These are phyloP conservation scores for Bromus sterilis DNA, from an alignment of 176 grass and related monocot genomes.

Conservation along the genomic window DNA sequence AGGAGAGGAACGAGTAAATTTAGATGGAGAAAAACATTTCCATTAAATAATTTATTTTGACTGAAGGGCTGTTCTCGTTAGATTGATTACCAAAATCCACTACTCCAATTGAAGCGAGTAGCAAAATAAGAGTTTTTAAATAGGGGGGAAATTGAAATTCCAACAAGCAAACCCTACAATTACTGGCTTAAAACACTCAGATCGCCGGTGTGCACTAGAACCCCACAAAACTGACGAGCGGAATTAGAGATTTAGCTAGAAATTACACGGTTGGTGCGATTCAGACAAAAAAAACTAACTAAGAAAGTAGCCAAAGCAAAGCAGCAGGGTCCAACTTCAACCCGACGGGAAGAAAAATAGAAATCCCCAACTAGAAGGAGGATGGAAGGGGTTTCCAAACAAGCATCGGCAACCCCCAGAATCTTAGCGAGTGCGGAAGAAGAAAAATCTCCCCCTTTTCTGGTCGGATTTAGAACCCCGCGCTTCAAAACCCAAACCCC, in stretches of 20 bases:
- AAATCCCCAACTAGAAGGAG: not conserved
- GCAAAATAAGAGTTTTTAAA: not conserved
- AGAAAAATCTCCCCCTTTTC: not conserved
- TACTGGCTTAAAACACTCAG: not conserved
- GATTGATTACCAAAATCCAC: too few relatives aligned
- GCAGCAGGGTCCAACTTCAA: not conserved
- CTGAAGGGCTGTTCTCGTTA: not conserved
- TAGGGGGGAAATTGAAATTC: not conserved
- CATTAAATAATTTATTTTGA: not conserved
- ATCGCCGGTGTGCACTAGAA: slow-evolving; percentile 8
- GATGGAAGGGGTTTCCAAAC: not conserved
- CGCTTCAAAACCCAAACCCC: slow-evolving; percentile 24
- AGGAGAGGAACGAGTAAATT: not conserved
- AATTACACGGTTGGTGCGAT: not conserved
- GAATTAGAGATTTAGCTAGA: not conserved
- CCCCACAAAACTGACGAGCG: not conserved
- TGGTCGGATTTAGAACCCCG: not conserved
- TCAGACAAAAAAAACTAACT: not conserved
- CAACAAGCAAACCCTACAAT: not conserved
- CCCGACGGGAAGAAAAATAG: not conserved
- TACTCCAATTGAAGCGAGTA: not conserved
- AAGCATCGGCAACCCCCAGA: not conserved
- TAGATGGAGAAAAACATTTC: not conserved
- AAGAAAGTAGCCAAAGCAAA: not conserved
- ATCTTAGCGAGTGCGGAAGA: not conserved